Base-by-base conservation (phyloP, 2,329 filamentous ascomycete species). In the Elsinoe fawcettii region DNA sequence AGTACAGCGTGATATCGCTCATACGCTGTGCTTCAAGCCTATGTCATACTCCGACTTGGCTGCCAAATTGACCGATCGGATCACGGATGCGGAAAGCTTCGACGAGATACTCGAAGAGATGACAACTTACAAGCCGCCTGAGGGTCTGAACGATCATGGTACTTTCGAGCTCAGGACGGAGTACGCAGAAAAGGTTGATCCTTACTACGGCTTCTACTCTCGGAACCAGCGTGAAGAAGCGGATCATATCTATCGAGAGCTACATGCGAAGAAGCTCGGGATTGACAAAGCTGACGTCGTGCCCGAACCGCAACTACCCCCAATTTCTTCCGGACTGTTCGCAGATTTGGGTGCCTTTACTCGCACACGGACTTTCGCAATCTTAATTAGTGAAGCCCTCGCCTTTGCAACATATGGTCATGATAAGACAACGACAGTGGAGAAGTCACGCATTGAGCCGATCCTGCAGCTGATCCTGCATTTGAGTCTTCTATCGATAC, bases 191-290 rank as follows among this genome's bases (percentile, higher is more conserved):
- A 81, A 95, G 47, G 84, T 99, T 53, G 95, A 99, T 69, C 93
- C 95, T 0, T 99, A 96, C 69, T 93, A 91, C 66, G 88, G 91
- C 5, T 90, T 97, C 67, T 99, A 96, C 71, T 95, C 85, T 66
- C 95, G 96, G 68, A 99, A 99, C 66, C 92, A 97, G 70, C 83
- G 93, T 53, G 93, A 99, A 67, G 93, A 99, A 70, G 90, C 92
- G 0, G 93, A 99, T 71, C 85, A 82, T 63, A 87, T 90, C 2
- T 96, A 93, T 74, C 90, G 87, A 65, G 86, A 87, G 66, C 87
- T 88, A 77, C 84, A 93, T 76, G 88, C 90, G 9, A 90, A 90
- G 73, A 90, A 88, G 72, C 90, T 86, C 0, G 90, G 91, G 16
- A 90, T 91, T 68, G 78, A 85, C 43, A 75, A 81, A 1, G 84